Base-by-base conservation (phyloP, 1,284 basidiomycete genomes). In the Irpex sp. region DNA sequence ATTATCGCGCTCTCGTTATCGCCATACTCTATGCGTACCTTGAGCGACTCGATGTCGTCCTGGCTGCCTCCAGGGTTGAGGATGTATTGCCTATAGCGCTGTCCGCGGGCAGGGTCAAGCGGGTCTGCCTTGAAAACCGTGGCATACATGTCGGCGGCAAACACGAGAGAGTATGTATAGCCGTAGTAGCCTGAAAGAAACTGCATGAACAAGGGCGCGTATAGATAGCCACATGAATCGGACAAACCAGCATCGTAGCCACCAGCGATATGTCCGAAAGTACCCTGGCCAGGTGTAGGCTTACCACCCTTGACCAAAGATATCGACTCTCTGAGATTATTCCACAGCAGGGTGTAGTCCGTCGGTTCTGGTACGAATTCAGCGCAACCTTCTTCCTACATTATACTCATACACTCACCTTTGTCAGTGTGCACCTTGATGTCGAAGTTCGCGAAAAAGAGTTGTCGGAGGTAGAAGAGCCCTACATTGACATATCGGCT, bases 381-480 rank as follows among this genome's bases (percentile, higher is more conserved):
- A n/a, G n/a, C n/a, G n/a, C n/a, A n/a, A n/a, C n/a, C n/a, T 48
- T 26, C n/a, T 26, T 17, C 15, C 7, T 1, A 6, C n/a, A 37
- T 4, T n/a, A 34, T 26, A 13, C 15, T 15, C 5, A 4, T 11
- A 11, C 17, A 63, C 76, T 61, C 44, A 85, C 88, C 83, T 76
- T 89, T 81, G 69, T 87, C 84, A 2, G 85, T 88, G 72, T 93
- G 91, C 3, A 93, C 86, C 68, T 85, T 85, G 69, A 92, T 82
- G 71, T 93, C 91, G 69, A 87, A 93, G 68, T 85, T 88, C 67
- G 89, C 91, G 68, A 92, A 92, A 81, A 93, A 93, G 9, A 93
- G 78, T 71, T 94, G 91, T 34, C 91, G 86, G 15, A 94, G 82
- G 75, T 91, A 91, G 76, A 86, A 91, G 37, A 94, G 74, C 1